Base-by-base conservation (phyloP, 495 filamentous ascomycete species). In the Penicillium argentinense region DNA sequence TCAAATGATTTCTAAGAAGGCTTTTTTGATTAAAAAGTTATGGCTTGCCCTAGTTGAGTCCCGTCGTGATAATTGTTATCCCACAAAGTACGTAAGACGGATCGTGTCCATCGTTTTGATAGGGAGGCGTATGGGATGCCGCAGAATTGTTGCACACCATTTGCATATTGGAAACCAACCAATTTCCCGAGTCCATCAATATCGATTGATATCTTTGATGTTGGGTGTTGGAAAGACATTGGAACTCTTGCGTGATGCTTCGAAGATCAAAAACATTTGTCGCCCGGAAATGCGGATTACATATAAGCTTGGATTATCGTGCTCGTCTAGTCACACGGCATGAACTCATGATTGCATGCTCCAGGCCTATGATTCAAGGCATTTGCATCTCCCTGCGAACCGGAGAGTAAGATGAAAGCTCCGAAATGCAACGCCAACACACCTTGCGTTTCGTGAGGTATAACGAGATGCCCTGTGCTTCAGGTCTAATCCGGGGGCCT, bases 101-200 rank as follows among this genome's bases (percentile, higher is more conserved):
- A 53, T 14, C 50, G 43, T 2, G 50, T 53, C 50, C 50, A 47
- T 23, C 43, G 50, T 33, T 53, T 43, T 9, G 30, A 24, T 1
- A 47, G 39, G 7, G 32, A 41, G 2, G 43, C 50, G 16, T 53
- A 53, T 32, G 43, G 50, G 11, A 47, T 53, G 4, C 44, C 50
- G 11, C 50, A 53, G 9, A 38, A 47, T 45, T 53, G 50, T 18
- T 53, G 38, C 4, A 53, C 50, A 2, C 44, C 44, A 21, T 47
- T 40, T 33, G 44, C 24, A 18, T 53, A 53, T 1, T 32, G 17
- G 11, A 46, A 40, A 9, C 50, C 43, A 21, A 47, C 44, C 2
- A 53, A 0, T 17, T n/a, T 12, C 5, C 50, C 50, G 3, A 53
- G 50, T 3, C 16, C 39, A 2, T 43, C 24, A 12, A 53, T 42